Evolutionary conservation across 345 rosid species (phyloP).

Genomic region (Populus davidiana): DNA sequence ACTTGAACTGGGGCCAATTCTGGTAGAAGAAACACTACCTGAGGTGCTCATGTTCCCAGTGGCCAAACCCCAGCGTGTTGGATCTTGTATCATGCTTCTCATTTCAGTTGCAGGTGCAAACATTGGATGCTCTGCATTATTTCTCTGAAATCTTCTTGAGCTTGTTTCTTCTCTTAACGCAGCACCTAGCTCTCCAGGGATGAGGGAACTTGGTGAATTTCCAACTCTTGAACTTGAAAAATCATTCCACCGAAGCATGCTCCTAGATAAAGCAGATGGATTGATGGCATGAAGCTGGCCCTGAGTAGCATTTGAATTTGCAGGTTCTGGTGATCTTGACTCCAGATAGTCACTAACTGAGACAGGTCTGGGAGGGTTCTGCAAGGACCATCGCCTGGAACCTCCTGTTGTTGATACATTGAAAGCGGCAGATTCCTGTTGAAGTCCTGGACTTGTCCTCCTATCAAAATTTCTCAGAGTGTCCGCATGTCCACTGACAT

Average conservation of each 20-base stretch:
- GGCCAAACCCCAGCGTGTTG: conserved; percentile 56
- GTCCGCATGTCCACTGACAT: conserved; percentile 35
- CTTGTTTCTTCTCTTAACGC: conserved; percentile 44
- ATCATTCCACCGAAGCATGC: conserved; percentile 46
- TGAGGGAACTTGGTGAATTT: conserved; percentile 38
- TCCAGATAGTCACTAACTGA: conserved; percentile 42
- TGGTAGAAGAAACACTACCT: conserved; percentile 42
- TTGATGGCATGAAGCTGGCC: conserved; percentile 44
- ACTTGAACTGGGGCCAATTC: conserved; percentile 48
- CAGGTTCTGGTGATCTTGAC: conserved; percentile 39
- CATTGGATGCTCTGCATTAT: conserved; percentile 50
- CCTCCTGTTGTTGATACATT: conserved; percentile 44
- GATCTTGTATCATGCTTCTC: conserved; percentile 60
- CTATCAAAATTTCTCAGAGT: conserved; percentile 40
- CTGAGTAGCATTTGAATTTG: conserved; percentile 41
- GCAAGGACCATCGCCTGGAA: conserved; percentile 39
- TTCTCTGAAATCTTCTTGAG: conserved; percentile 50
- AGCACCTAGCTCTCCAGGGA: conserved; percentile 45
- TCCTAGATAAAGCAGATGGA: conserved; percentile 49
- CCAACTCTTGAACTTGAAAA: conserved; percentile 48
- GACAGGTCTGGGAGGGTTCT: conserved; percentile 40
- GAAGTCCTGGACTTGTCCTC: conserved; percentile 47
- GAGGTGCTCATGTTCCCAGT: conserved; percentile 44
- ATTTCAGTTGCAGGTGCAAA: conserved; percentile 46
- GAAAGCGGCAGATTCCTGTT: conserved; percentile 47